Conservation (phyloP, 2,329 filamentous ascomycete genomes). For the Talaromyces sp. region DNA sequence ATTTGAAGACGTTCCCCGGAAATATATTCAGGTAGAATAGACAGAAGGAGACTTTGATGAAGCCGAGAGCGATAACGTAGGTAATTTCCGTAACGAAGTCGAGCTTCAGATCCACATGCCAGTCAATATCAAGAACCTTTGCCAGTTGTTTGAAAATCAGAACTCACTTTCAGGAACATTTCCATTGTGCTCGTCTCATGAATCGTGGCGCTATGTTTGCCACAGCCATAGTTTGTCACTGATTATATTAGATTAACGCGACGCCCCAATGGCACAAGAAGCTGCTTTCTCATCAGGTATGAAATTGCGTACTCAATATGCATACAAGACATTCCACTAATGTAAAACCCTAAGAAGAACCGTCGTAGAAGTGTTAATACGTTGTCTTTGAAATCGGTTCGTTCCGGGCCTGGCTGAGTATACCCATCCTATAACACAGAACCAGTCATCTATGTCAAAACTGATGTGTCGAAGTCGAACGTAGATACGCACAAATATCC, state of each 20-base stretch:
- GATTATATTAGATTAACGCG: background rate
- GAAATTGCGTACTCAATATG: constrained; percentile 1
- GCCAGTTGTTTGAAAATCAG: no score
- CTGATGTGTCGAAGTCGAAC: constrained; percentile 18
- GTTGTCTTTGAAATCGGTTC: background rate
- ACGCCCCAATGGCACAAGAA: no score
- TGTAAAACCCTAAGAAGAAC: background rate
- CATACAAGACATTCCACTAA: background rate
- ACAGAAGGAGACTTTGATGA: constrained; percentile 32
- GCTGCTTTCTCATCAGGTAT: no score
- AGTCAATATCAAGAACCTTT: background rate
- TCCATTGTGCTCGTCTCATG: background rate
- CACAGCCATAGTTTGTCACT: constrained; percentile 27
- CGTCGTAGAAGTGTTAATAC: background rate
- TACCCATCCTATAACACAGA: constrained; percentile 22
- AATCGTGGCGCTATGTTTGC: constrained; percentile 19
- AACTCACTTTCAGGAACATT: constrained; percentile 27
- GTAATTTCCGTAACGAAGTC: constrained; percentile 22
- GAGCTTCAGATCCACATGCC: constrained; percentile 9
- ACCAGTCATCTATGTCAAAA: constrained; percentile 18
- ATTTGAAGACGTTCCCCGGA: constrained; percentile 17
- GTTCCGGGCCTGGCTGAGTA: no score
- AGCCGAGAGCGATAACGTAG: constrained; percentile 33
- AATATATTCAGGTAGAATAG: constrained; percentile 29
- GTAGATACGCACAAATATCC: constrained; percentile 15